phyloP scores from a whole-genome alignment of 768 basidiomycete genomes.

The Mycena maculata region DNA sequence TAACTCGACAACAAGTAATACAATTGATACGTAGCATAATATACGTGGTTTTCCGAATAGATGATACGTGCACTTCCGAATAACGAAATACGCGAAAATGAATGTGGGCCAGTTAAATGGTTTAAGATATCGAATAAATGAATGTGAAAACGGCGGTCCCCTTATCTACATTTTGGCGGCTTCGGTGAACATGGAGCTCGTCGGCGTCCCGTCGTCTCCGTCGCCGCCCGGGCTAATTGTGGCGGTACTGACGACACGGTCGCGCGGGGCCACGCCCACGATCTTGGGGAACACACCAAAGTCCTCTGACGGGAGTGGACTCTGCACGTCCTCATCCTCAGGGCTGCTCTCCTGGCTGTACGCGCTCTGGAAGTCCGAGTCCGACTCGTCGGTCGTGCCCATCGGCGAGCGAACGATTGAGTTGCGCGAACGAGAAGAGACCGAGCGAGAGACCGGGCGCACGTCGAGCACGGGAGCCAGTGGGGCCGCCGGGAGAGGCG shows the following conservation, averaged over 20 bases:
- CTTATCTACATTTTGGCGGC: slow-evolving; percentile 22
- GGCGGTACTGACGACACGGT: slow-evolving; percentile 71
- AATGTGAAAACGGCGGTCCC: background rate
- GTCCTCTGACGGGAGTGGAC: slow-evolving; percentile 38
- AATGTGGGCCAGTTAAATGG: slow-evolving; percentile 14
- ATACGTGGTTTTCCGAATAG: too few species aligned
- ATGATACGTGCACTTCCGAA: too few species aligned
- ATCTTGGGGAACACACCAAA: slow-evolving; percentile 36
- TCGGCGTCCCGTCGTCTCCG: slow-evolving; percentile 42
- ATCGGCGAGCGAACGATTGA: slow-evolving; percentile 20
- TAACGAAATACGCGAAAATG: slow-evolving; percentile 8
- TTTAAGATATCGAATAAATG: slow-evolving; percentile 28
- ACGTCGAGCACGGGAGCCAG: slow-evolving; percentile 7
- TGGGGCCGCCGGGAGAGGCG: background rate
- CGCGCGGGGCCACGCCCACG: slow-evolving; percentile 52
- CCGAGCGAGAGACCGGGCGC: slow-evolving; percentile 16
- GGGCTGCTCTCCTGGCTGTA: slow-evolving; percentile 50
- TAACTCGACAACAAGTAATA: too few species aligned
- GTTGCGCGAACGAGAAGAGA: slow-evolving; percentile 21
- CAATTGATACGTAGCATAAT: too few species aligned
- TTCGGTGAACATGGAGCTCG: slow-evolving; percentile 54
- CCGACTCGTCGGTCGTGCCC: slow-evolving; percentile 76
- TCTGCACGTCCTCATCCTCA: slow-evolving; percentile 40
- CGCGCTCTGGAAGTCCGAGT: slow-evolving; percentile 90
- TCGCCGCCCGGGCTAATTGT: slow-evolving; percentile 51